Conservation (phyloP, 1,284 basidiomycete genomes). For the Malassezia nana region DNA sequence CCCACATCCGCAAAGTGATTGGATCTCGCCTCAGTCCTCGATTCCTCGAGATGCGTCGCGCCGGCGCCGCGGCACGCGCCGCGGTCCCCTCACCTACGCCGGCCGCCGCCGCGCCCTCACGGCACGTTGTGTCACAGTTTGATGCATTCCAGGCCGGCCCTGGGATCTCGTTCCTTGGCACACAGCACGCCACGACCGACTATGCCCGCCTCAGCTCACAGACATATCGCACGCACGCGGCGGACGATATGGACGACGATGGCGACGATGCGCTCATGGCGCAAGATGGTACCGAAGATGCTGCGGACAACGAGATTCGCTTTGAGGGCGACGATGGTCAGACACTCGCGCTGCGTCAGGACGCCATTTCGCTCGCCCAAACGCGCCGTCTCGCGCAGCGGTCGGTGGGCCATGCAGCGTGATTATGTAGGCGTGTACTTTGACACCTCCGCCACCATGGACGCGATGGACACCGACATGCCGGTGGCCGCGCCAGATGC, state of each 20-base stretch:
- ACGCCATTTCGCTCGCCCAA: slow-evolving; percentile 41
- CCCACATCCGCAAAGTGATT: slow-evolving; percentile 58
- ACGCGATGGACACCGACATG: slow-evolving; percentile 6
- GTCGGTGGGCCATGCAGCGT: slow-evolving; percentile 5
- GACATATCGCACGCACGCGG: not conserved
- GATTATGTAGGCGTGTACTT: not conserved
- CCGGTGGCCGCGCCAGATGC: not conserved
- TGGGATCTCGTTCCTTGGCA: slow-evolving; percentile 30
- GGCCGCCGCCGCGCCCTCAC: slow-evolving; percentile 3
- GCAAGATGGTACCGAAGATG: slow-evolving; percentile 18
- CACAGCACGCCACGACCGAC: slow-evolving; percentile 6
- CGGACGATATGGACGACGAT: slow-evolving; percentile 31
- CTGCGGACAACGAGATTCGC: slow-evolving; percentile 26
- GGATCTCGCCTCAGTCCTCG: slow-evolving; percentile 42
- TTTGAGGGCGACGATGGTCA: slow-evolving; percentile 44
- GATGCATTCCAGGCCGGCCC: slow-evolving; percentile 34
- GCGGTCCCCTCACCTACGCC: not conserved
- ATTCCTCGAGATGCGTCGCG: slow-evolving; percentile 30
- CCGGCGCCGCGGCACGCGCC: not conserved
- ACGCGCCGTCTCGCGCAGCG: slow-evolving; percentile 18
- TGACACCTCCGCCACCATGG: not conserved
- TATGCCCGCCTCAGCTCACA: not conserved
- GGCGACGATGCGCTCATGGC: slow-evolving; percentile 24
- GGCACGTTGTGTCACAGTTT: slow-evolving; percentile 37
- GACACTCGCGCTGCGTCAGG: slow-evolving; percentile 35